Base-by-base conservation (phyloP, 768 basidiomycete genomes). In the Serendipita sp. region DNA sequence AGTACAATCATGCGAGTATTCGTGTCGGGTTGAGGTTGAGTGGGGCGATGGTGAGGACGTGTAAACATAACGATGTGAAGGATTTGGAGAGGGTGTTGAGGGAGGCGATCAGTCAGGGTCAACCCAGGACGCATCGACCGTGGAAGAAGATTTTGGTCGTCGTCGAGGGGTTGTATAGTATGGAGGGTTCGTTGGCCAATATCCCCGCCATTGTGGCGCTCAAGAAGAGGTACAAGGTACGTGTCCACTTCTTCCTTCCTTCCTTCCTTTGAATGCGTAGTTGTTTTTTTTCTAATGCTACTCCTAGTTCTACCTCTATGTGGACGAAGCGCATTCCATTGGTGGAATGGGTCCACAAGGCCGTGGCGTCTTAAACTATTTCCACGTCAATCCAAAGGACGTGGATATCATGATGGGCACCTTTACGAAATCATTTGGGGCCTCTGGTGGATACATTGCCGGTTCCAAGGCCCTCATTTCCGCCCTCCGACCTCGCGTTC, bases 391-490 rank as follows among this genome's bases (percentile, higher is more conserved):
- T 68, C 92, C 96, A 10, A 79, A 80, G 2, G 79, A 79, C 5
- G 81, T 98, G 68, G 96, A 99, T 71, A 80, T 99, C 67, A 83
- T 96, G 67, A 99, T 99, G 96, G 96, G 96, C 58, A 99, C 96
- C 0, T 96, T 99, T 74, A 99, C 95, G 30, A 92, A 91, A 74
- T 91, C 89, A 0, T 94, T 94, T 70, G 92, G 91, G 64, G 89
- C 92, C 0, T 88, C 93, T 0, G 95, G 95, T 53, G 95, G 96
- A 2, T 98, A 98, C 75, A 86, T 99, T 67, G 81, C 94, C 2
- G 94, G 93, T 4, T 83, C 76, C 69, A 93, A 90, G 70, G 73
- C 77, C 1, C 77, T 95, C 66, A 86, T 98, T 68, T 86, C 92
- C 68, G 79, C 84, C 3, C 80, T 99, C 5, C 89, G 94, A 13